phyloP scores from a whole-genome alignment of 2,329 filamentous ascomycete species.

The Epichloe amarillans region DNA sequence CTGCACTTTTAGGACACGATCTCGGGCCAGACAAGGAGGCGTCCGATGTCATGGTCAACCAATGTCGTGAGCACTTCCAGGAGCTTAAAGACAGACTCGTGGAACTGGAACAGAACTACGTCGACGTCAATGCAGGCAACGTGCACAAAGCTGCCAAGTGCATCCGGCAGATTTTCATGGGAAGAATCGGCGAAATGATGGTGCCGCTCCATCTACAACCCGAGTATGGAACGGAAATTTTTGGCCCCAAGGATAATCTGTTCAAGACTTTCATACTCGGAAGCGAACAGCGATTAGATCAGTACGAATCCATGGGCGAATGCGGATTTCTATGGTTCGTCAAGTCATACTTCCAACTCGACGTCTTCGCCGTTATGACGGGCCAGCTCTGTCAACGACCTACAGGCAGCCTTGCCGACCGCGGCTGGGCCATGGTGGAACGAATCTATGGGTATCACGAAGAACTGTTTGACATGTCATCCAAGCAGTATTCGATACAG shows the following conservation, averaged over 20 bases:
- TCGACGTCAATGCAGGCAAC: constrained; percentile 38
- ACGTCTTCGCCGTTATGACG: constrained; percentile 41
- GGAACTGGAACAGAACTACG: constrained; percentile 34
- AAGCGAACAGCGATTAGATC: constrained; percentile 32
- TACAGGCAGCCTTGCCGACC: constrained; percentile 36
- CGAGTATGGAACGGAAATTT: constrained; percentile 37
- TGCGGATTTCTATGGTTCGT: constrained; percentile 43
- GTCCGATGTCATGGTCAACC: constrained; percentile 9
- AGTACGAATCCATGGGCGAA: constrained; percentile 29
- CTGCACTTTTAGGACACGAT: constrained; percentile 33
- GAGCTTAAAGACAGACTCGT: constrained; percentile 29
- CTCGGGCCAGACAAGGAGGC: constrained; percentile 15
- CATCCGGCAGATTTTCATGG: constrained; percentile 32
- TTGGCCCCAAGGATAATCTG: constrained; percentile 36
- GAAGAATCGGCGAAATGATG: constrained; percentile 36
- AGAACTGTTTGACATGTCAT: constrained; percentile 35
- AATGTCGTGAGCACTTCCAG: constrained; percentile 28
- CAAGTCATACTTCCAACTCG: constrained; percentile 40
- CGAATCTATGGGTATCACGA: constrained; percentile 34
- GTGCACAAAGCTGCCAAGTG: constrained; percentile 37
- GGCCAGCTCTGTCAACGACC: constrained; percentile 38
- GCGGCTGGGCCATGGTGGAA: constrained; percentile 37
- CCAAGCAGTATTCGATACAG: constrained; percentile 30
- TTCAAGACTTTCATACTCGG: constrained; percentile 40
- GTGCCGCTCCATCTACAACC: constrained; percentile 32